Conservation (phyloP, 148 eudicot genomes). For the Vaccinium darrowii region DNA sequence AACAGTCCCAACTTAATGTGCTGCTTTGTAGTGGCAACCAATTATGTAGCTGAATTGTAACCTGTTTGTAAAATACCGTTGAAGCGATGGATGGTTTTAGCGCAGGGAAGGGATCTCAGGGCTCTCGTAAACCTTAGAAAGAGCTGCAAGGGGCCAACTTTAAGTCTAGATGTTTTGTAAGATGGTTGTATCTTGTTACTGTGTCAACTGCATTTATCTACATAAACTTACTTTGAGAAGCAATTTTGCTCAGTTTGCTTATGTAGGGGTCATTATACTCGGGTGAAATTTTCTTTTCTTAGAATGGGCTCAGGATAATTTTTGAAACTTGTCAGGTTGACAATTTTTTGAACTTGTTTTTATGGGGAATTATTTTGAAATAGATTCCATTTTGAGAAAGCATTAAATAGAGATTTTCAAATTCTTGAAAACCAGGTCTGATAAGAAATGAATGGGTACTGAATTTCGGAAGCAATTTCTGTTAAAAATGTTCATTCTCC, state of each 20-base stretch:
- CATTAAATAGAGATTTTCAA: background rate
- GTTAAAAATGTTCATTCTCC: background rate
- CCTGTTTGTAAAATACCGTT: conserved; percentile 17
- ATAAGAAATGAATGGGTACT: background rate
- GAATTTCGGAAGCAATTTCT: background rate
- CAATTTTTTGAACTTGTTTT: background rate
- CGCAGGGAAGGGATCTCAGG: background rate
- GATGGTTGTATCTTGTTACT: background rate
- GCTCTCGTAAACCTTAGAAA: background rate
- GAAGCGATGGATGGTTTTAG: background rate
- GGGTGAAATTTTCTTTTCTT: background rate
- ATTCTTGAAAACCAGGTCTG: background rate
- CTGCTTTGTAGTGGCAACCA: conserved; percentile 13
- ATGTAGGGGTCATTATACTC: background rate
- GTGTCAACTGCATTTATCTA: background rate
- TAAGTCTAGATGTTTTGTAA: background rate
- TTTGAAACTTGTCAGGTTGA: background rate
- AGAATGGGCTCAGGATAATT: background rate
- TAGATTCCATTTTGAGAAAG: background rate
- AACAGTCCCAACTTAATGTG: background rate
- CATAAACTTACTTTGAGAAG: background rate
- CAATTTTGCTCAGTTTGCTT: background rate
- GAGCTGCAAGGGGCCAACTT: background rate
- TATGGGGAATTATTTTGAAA: background rate
- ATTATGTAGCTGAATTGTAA: conserved; percentile 7